Evolutionary conservation across 1,284 basidiomycete species (phyloP), one percentile per base, ranked within the genome.

Genomic region (Blastosporella zonata): DNA sequence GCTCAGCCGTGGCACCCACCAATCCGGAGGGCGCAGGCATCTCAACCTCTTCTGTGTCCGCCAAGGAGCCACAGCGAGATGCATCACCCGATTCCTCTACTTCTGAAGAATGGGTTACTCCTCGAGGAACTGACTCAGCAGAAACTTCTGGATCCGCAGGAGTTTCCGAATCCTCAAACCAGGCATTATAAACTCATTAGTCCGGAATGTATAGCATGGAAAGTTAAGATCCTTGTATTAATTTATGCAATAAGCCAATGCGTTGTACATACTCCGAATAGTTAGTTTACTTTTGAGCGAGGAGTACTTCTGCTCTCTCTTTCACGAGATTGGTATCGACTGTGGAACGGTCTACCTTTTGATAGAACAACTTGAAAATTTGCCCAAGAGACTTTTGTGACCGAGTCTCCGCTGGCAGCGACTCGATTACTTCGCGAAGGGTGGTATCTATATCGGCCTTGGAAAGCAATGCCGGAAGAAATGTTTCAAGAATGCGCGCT

Each of bases 291-390:
- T 55, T 40, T 49, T 49, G 18, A 39, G 66, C 52, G 43, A 80
- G 53, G 25, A 84, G 58, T 21, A 61, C 65, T 33, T 75, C 68
- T 9, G 74, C 70, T 55, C 77, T 73, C 43, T 67, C 62, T 55
- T 77, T 83, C 12, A 88, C 81, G 35, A 81, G 59, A 38, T 74
- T 69, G 1, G 77, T 58, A 57, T 84, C 78, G 1, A 87, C 83
- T 15, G 61, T 63, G 5, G 76, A 73, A 58, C 75, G 80, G 61
- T 87, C 82, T 2, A 87, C 72, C 50, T 69, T 67, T 12, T 70
- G 61, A 62, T 84, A 87, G 61, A 88, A 87, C 12, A 67, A 64
- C 60, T 82, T 85, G 65, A 83, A 75, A 50, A 86, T 64, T 34
- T 65, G 59, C 38, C 82, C 82, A 13, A 52, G 62, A 57, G 62